Evolutionary conservation across 2,329 filamentous ascomycete species (phyloP).

Genomic region (Incumbomyces lentus): DNA sequence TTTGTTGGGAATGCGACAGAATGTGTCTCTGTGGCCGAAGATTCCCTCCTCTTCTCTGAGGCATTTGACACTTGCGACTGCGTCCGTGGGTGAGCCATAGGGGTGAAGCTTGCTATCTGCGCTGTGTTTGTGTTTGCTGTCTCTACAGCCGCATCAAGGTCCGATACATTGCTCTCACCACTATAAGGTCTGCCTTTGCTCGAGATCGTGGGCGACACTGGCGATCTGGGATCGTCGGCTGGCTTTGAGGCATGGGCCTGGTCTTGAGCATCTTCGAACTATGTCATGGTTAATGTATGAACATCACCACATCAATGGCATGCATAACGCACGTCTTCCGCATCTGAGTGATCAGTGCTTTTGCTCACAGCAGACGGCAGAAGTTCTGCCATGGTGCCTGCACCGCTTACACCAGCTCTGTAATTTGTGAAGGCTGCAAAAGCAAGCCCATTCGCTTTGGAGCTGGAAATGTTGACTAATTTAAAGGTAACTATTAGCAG

Average conservation of each 20-base stretch:
- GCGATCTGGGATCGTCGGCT: background rate
- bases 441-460: too few species aligned
- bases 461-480: too few species aligned
- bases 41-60: slow-evolving; percentile 4
- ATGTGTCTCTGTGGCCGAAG: background rate
- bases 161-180: slow-evolving; percentile 1
- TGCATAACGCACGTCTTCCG: background rate
- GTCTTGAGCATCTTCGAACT: slow-evolving; percentile 8
- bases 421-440: too few species aligned
- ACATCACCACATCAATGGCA: background rate
- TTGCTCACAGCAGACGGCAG: background rate
- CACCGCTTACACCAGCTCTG: background rate
- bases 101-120: background rate
- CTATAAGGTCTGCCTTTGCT: slow-evolving; percentile 2
- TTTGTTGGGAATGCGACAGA: slow-evolving; percentile 25
- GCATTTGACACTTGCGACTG: slow-evolving; percentile 3
- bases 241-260: background rate
- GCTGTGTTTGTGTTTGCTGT: background rate
- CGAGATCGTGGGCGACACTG: background rate
- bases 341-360: slow-evolving; percentile 5
- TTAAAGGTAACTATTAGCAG: too few species aligned
- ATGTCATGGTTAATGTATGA: background rate
- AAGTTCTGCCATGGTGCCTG: slow-evolving; percentile 6
- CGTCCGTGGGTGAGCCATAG: background rate
- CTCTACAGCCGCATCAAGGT: background rate